These are phyloP conservation scores for Corchorus capsularis DNA, from an alignment of 345 rosid genomes.

Conservation along the genomic window DNA sequence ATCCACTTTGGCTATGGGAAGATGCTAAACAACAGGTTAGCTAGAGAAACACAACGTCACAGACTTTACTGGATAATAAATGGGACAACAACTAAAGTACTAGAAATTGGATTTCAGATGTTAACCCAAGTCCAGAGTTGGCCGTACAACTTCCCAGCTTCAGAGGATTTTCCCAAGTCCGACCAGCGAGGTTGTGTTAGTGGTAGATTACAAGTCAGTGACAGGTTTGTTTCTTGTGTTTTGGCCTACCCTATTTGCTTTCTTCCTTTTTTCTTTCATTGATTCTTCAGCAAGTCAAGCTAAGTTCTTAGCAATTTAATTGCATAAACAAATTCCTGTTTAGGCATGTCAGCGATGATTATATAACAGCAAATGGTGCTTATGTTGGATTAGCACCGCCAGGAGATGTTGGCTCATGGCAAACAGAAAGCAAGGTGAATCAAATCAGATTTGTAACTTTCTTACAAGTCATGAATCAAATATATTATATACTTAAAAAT, in stretches of 20 bases:
- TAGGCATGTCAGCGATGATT: constrained; percentile 37
- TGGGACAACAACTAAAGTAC: not conserved
- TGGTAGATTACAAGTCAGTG: constrained; percentile 63
- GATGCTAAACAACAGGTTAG: constrained; percentile 80
- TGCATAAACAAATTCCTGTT: not conserved
- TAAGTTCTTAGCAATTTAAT: not conserved
- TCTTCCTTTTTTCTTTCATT: no score
- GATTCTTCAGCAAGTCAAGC: not conserved
- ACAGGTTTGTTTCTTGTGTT: constrained; percentile 45
- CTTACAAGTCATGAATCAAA: no score
- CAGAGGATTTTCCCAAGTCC: constrained; percentile 53
- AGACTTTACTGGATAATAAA: not conserved
- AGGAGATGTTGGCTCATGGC: constrained; percentile 88
- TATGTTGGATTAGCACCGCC: constrained; percentile 77
- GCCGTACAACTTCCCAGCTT: constrained; percentile 80
- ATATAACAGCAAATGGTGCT: constrained; percentile 52
- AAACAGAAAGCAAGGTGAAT: constrained; percentile 66
- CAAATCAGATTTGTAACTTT: no score
- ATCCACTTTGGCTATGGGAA: constrained; percentile 62
- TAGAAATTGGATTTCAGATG: constrained; percentile 39
- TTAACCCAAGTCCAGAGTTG: constrained; percentile 62
- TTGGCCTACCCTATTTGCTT: not conserved
- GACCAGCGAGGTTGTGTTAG: constrained; percentile 60
- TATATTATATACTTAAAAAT: not conserved
- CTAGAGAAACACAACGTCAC: not conserved